Evolutionary conservation across 192 early-diverging fungal species (phyloP).

Genomic region (Podochytrium sp.): DNA sequence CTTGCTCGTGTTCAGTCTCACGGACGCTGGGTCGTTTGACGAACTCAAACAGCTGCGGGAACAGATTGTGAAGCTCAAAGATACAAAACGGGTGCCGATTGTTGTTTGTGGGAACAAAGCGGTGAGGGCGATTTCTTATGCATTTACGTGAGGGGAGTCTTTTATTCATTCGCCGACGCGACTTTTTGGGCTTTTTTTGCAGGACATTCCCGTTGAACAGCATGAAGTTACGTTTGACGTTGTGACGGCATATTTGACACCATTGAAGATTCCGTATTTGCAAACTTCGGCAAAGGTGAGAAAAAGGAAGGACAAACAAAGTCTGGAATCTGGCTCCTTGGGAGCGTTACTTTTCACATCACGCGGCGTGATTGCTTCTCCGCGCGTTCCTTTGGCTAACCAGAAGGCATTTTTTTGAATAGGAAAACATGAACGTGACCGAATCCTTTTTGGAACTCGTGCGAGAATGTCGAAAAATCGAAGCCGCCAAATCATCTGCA

Average conservation of each 20-base stretch:
- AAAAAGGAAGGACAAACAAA: not conserved
- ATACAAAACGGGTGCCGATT: constrained; percentile 58
- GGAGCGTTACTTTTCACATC: too few species aligned
- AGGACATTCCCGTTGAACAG: constrained; percentile 58
- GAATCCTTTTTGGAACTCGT: constrained; percentile 60
- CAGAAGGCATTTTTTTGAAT: constrained; percentile 1
- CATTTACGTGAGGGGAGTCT: not conserved
- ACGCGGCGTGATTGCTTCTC: not conserved
- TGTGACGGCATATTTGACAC: constrained; percentile 40
- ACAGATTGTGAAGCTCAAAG: constrained; percentile 60
- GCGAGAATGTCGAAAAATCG: constrained; percentile 49
- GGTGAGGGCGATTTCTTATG: not conserved
- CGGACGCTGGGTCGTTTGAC: constrained; percentile 55
- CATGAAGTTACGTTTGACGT: constrained; percentile 46
- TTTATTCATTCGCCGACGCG: too few species aligned
- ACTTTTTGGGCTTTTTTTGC: too few species aligned
- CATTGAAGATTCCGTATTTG: constrained; percentile 54
- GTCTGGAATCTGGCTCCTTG: too few species aligned
- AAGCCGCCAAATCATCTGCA: not conserved
- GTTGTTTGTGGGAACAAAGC: constrained; percentile 66
- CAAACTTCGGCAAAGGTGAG: constrained; percentile 62
- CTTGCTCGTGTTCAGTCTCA: constrained; percentile 60
- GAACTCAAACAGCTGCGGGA: constrained; percentile 63
- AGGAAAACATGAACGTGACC: constrained; percentile 60
- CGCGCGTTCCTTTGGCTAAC: not conserved